Conservation (phyloP, 352 stramenopile genomes). For the Pythium dissimile region DNA sequence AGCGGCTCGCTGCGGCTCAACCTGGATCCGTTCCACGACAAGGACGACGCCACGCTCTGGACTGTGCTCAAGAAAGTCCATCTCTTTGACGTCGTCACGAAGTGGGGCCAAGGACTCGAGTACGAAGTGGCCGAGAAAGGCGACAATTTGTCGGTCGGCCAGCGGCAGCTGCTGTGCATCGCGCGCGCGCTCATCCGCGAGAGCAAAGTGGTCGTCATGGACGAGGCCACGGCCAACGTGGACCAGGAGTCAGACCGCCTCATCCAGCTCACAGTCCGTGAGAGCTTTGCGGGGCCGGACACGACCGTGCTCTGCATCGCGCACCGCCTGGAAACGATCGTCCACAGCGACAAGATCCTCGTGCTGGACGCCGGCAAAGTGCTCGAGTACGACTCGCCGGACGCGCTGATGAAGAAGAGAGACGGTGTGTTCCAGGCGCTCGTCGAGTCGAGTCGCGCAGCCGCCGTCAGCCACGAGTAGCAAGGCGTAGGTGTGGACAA, state of each 20-base stretch:
- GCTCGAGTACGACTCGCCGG: slow-evolving; percentile 82
- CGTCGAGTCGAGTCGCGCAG: slow-evolving; percentile 26
- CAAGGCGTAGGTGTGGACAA: no score
- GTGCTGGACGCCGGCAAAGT: slow-evolving; percentile 86
- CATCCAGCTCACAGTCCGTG: slow-evolving; percentile 65
- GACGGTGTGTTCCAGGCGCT: slow-evolving; percentile 42
- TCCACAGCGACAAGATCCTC: slow-evolving; percentile 88
- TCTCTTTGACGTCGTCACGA: slow-evolving; percentile 37
- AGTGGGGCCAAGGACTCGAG: slow-evolving; percentile 49
- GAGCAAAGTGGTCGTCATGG: slow-evolving; percentile 87
- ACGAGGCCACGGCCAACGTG: slow-evolving; percentile 88
- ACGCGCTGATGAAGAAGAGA: slow-evolving; percentile 63
- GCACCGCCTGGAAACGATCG: slow-evolving; percentile 93
- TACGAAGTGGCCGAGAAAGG: slow-evolving; percentile 84
- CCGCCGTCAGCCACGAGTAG: no score
- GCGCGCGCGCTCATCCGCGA: slow-evolving; percentile 84
- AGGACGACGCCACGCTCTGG: slow-evolving; percentile 54
- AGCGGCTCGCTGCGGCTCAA: slow-evolving; percentile 82
- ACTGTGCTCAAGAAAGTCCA: slow-evolving; percentile 57
- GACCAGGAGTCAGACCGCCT: slow-evolving; percentile 67
- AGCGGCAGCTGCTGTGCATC: slow-evolving; percentile 92
- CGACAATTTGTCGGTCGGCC: slow-evolving; percentile 88
- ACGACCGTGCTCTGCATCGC: slow-evolving; percentile 92
- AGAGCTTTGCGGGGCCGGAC: slow-evolving; percentile 55
- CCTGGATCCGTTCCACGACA: slow-evolving; percentile 85